Conservation (phyloP, 2,329 filamentous ascomycete species). For the Epichloe baconii region DNA sequence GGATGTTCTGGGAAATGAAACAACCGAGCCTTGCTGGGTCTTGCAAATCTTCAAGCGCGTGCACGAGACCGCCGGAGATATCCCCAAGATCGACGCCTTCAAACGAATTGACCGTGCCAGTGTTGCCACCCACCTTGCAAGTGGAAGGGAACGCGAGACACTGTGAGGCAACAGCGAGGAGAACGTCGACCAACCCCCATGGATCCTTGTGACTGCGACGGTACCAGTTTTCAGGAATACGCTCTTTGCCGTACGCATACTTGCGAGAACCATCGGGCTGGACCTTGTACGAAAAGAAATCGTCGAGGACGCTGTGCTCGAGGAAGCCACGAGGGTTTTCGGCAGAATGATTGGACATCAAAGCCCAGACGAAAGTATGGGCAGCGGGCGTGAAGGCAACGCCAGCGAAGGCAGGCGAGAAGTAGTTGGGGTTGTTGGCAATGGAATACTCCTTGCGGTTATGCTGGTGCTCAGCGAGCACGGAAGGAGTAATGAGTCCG, state of each 20-base stretch:
- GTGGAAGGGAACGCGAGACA: constrained; percentile 14
- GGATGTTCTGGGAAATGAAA: constrained; percentile 5
- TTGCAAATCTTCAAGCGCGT: constrained; percentile 10
- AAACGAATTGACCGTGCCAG: constrained; percentile 34
- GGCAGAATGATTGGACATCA: constrained; percentile 30
- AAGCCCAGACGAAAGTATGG: constrained; percentile 27
- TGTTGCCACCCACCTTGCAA: constrained; percentile 30
- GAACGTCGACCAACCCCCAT: constrained; percentile 25
- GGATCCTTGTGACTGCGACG: constrained; percentile 27
- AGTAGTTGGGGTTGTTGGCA: constrained; percentile 38
- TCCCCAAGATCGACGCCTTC: constrained; percentile 28
- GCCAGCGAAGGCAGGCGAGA: constrained; percentile 36
- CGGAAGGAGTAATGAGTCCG: constrained; percentile 9
- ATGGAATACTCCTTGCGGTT: constrained; percentile 22
- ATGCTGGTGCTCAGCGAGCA: not conserved
- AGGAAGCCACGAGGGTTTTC: constrained; percentile 22
- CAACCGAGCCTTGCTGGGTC: not conserved
- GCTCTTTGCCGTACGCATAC: constrained; percentile 32
- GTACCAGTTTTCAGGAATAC: constrained; percentile 40
- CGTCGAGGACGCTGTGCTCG: constrained; percentile 4
- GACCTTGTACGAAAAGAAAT: constrained; percentile 17
- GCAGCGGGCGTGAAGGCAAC: constrained; percentile 32
- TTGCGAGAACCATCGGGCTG: constrained; percentile 23
- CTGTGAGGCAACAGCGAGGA: constrained; percentile 22
- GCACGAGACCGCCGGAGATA: constrained; percentile 32